phyloP scores from a whole-genome alignment of 108 stramenopile species.

The Cylindrotheca closterium region DNA sequence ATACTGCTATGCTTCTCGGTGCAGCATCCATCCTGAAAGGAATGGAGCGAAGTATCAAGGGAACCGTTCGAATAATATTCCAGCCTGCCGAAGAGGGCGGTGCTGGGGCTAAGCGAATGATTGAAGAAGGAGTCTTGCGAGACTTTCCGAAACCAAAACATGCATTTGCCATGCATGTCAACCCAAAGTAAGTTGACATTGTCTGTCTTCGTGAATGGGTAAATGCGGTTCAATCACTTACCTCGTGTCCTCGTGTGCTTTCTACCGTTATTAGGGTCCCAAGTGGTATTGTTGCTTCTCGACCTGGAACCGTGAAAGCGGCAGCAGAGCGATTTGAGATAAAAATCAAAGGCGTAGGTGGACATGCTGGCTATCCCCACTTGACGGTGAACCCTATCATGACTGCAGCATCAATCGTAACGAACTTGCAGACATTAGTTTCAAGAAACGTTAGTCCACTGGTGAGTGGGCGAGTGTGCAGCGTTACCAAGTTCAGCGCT shows the following conservation, averaged over 20 bases:
- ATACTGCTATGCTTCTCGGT: constrained; percentile 87
- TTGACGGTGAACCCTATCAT: constrained; percentile 84
- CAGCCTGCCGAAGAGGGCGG: constrained; percentile 93
- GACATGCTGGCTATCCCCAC: constrained; percentile 93
- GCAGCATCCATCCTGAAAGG: constrained; percentile 70
- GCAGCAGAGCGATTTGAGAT: constrained; percentile 85
- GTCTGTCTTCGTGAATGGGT: no score
- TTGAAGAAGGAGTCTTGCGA: constrained; percentile 80
- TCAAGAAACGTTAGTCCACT: constrained; percentile 69
- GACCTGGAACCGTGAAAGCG: constrained; percentile 80
- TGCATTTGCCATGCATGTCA: constrained; percentile 86
- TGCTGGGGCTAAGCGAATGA: constrained; percentile 87
- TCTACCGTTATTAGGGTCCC: constrained; percentile 39
- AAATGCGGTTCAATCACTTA: neutral
- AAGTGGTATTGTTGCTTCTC: constrained; percentile 67
- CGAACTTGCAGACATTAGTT: constrained; percentile 86
- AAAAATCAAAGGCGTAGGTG: constrained; percentile 80
- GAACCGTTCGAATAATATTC: constrained; percentile 65
- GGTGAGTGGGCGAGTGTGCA: constrained; percentile 72
- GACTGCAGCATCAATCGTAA: constrained; percentile 70
- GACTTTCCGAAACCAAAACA: constrained; percentile 53
- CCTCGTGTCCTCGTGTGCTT: no score
- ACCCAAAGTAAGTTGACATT: constrained; percentile 43
- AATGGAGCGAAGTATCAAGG: constrained; percentile 52
- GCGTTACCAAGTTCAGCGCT: constrained; percentile 62